Evolutionary conservation across 1,139 yeast genomes (phyloP).

Genomic region (Magnusiomyces fungicola): DNA sequence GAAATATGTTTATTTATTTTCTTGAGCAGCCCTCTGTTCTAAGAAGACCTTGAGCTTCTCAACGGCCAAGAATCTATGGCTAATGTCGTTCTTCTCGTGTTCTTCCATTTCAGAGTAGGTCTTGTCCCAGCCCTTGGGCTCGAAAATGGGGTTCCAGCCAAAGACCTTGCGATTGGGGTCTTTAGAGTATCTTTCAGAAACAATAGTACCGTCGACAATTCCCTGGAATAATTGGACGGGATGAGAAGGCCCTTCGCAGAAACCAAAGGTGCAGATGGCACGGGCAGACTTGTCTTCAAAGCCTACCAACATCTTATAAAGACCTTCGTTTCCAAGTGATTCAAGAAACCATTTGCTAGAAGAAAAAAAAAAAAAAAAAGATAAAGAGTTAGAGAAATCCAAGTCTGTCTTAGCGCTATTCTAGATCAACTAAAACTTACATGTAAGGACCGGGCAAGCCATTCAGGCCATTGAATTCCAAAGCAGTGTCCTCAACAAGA

Average conservation of each 20-base stretch:
- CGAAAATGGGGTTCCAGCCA: conserved; percentile 93
- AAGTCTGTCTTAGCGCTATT: not conserved
- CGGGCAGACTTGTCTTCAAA: conserved; percentile 80
- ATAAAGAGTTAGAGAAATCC: too few relatives aligned
- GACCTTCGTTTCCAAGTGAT: conserved; percentile 61
- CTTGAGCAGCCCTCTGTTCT: conserved; percentile 14
- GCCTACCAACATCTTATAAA: conserved; percentile 68
- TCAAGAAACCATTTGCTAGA: conserved; percentile 88
- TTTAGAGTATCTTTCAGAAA: conserved; percentile 41
- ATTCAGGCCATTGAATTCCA: conserved; percentile 73
- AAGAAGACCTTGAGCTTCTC: conserved; percentile 59
- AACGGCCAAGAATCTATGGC: conserved; percentile 83
- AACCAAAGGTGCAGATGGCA: conserved; percentile 91
- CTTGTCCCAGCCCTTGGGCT: conserved; percentile 57
- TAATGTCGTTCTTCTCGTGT: conserved; percentile 63
- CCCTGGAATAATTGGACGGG: conserved; percentile 79
- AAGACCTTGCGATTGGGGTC: conserved; percentile 59
- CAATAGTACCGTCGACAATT: conserved; percentile 71
- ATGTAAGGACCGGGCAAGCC: conserved; percentile 88
- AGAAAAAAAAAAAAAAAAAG: conserved; percentile 31
- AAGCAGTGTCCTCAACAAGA: conserved; percentile 90
- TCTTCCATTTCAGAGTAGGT: conserved; percentile 92
- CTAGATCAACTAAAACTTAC: conserved; percentile 24
- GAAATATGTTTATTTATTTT: too few relatives aligned
- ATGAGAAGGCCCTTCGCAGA: conserved; percentile 71